Evolutionary conservation across 2,329 filamentous ascomycete species (phyloP), one percentile per base, ranked within the genome.

Genomic region (Aspergillus piperis): DNA sequence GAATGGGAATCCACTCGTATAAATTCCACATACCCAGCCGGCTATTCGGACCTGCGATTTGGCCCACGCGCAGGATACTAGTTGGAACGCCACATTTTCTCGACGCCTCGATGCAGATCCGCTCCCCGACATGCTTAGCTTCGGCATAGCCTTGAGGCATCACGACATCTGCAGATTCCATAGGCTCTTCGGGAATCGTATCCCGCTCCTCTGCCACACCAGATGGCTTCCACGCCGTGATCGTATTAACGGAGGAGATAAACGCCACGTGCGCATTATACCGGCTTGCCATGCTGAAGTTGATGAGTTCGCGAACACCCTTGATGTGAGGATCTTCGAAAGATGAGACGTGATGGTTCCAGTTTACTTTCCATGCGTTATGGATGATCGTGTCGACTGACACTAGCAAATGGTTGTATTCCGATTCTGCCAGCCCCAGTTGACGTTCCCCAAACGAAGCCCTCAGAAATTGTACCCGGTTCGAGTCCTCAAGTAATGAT

Each of bases 1-100:
- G 61, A 17, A 66, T 70, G 0, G 85, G 86, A 2, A 87, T 68
- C 81, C 84, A 87, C 62, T 88, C 85, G 8, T 83, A 77, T 32
- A 71, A 74, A 62, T 84, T 86, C 85, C 85, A 88, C 32, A 57
- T 6, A 2, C 50, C 50, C 30, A 13, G 8, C 21, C 17, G 32
- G 3, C 25, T 23, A 17, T 39, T 17, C 3, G 68, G 62, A 2
- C 75, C 75, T 3, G 65, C 69, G 19, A 77, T 66, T 58, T 77
- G 75, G 6, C 75, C 75, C 3, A 75, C 65, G 1, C 75, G 72
- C 17, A 64, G 57, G 15, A 74, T 62, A 3, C 50, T 67, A 1
- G 59, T 62, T 6, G 64, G 56, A 8, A 75, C 53, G 7, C 54
- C 57, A 0, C 61, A 50, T 48, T 49, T 54, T n/a, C 52, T 53